Conservation (phyloP, 2,329 filamentous ascomycete genomes). For the Cercospora nicotianae region DNA sequence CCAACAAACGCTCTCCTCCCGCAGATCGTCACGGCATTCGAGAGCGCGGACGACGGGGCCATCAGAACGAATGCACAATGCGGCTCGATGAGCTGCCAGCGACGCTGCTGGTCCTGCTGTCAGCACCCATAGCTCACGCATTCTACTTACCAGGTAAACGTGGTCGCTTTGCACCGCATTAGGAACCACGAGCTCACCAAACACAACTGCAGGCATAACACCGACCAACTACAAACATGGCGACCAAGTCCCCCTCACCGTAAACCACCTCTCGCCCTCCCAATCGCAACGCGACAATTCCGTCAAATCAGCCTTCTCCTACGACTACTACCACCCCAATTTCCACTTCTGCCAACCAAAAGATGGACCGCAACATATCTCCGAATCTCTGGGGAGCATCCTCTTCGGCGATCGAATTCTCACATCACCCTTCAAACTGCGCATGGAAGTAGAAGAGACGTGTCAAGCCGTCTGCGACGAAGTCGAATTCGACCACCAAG, state of each 20-base stretch:
- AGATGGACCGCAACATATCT: slow-evolving; percentile 72
- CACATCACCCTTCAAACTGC: slow-evolving; percentile 89
- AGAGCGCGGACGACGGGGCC: slow-evolving; percentile 5
- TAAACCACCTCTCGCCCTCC: slow-evolving; percentile 89
- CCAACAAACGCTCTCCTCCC: background rate
- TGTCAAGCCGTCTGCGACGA: slow-evolving; percentile 78
- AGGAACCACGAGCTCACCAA: background rate
- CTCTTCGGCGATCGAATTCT: slow-evolving; percentile 96
- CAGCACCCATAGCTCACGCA: slow-evolving; percentile 31
- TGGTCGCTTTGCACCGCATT: background rate
- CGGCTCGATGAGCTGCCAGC: slow-evolving; percentile 27
- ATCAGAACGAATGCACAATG: slow-evolving; percentile 20
- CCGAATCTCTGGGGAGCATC: slow-evolving; percentile 92
- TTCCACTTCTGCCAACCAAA: slow-evolving; percentile 88
- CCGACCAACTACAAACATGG: slow-evolving; percentile 85
- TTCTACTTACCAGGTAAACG: slow-evolving; percentile 84
- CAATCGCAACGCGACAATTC: slow-evolving; percentile 74
- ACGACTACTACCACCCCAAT: slow-evolving; percentile 87
- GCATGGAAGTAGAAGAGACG: slow-evolving; percentile 82
- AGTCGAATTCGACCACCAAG: slow-evolving; percentile 63
- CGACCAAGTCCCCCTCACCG: slow-evolving; percentile 79
- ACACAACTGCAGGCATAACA: slow-evolving; percentile 57
- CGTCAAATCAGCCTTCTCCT: slow-evolving; percentile 89
- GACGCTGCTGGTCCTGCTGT: slow-evolving; percentile 30
- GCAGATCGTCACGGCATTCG: background rate